Conservation (phyloP, 495 filamentous ascomycete genomes). For the Aspergillus sclerotioniger region DNA sequence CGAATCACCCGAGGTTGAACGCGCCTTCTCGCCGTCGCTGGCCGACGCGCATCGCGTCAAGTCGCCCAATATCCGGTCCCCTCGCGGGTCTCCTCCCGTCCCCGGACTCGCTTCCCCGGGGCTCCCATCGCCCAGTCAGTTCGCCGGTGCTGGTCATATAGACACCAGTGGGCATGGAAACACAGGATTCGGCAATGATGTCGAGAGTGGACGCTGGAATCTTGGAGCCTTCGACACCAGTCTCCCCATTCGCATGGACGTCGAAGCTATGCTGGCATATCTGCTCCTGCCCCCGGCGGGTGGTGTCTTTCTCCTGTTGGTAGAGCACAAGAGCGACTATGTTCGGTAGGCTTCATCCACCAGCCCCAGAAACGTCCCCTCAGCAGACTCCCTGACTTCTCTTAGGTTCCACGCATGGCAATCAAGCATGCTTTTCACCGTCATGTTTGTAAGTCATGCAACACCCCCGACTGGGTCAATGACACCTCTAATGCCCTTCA, state of each 20-base stretch:
- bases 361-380: neutral
- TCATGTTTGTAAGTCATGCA: slow-evolving; percentile 63
- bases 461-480: neutral
- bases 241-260: slow-evolving; percentile 75
- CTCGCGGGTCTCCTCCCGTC: slow-evolving; percentile 28
- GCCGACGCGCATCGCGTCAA: slow-evolving; percentile 44
- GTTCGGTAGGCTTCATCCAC: slow-evolving; percentile 64
- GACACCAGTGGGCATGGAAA: slow-evolving; percentile 30
- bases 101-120: slow-evolving; percentile 35
- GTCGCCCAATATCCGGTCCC: slow-evolving; percentile 48
- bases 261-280: slow-evolving; percentile 91
- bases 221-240: slow-evolving; percentile 75
- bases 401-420: slow-evolving; percentile 95
- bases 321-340: slow-evolving; percentile 95
- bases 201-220: slow-evolving; percentile 60
- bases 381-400: slow-evolving; percentile 11
- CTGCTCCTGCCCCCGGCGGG: slow-evolving; percentile 82
- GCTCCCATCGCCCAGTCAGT: slow-evolving; percentile 44
- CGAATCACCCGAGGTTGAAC: slow-evolving; percentile 72
- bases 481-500: slow-evolving; percentile 25
- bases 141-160: slow-evolving; percentile 23
- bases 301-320: slow-evolving; percentile 75
- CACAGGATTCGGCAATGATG: slow-evolving; percentile 35
- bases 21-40: slow-evolving; percentile 66
- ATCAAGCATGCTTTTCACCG: slow-evolving; percentile 79